Evolutionary conservation across 2,329 filamentous ascomycete genomes (phyloP).

Genomic region (Hirsutella rhossiliensis): DNA sequence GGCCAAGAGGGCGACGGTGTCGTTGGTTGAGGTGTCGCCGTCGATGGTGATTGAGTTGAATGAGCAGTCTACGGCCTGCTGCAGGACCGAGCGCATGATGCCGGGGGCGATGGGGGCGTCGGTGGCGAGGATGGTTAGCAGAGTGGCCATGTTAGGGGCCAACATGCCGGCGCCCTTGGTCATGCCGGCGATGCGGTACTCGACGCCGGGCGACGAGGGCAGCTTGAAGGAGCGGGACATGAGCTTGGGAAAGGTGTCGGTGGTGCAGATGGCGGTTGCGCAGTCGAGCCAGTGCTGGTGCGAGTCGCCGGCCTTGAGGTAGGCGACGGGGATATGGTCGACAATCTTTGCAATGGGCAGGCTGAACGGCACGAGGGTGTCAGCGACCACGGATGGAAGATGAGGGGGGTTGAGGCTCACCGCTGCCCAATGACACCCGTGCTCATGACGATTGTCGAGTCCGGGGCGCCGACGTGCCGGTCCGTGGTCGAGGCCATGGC

Average conservation of each 20-base stretch:
- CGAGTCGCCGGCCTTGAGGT: slow-evolving; percentile 55
- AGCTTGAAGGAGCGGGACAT: slow-evolving; percentile 74
- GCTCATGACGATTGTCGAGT: slow-evolving; percentile 86
- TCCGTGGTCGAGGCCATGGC: slow-evolving; percentile 76
- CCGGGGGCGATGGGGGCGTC: slow-evolving; percentile 67
- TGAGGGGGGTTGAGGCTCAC: slow-evolving; percentile 24
- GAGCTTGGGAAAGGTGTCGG: slow-evolving; percentile 96
- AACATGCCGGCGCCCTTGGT: slow-evolving; percentile 99
- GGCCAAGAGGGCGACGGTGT: slow-evolving; percentile 87
- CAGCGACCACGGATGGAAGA: slow-evolving; percentile 16
- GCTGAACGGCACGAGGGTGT: slow-evolving; percentile 13
- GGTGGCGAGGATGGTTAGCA: slow-evolving; percentile 83
- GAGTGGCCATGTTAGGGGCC: slow-evolving; percentile 96
- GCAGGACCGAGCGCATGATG: slow-evolving; percentile 59
- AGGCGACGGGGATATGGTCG: slow-evolving; percentile 65
- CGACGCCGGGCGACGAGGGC: slow-evolving; percentile 61
- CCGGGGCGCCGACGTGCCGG: slow-evolving; percentile 35
- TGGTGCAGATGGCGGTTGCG: slow-evolving; percentile 91
- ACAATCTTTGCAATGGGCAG: slow-evolving; percentile 88
- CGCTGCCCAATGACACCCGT: slow-evolving; percentile 95
- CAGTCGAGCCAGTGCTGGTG: slow-evolving; percentile 81
- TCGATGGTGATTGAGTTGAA: slow-evolving; percentile 98
- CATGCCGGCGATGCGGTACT: slow-evolving; percentile 84
- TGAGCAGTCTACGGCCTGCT: slow-evolving; percentile 63
- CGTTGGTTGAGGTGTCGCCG: slow-evolving; percentile 94